These are phyloP conservation scores for Alternaria metachromatica DNA, from an alignment of 2,329 filamentous ascomycete genomes.

Conservation along the genomic window DNA sequence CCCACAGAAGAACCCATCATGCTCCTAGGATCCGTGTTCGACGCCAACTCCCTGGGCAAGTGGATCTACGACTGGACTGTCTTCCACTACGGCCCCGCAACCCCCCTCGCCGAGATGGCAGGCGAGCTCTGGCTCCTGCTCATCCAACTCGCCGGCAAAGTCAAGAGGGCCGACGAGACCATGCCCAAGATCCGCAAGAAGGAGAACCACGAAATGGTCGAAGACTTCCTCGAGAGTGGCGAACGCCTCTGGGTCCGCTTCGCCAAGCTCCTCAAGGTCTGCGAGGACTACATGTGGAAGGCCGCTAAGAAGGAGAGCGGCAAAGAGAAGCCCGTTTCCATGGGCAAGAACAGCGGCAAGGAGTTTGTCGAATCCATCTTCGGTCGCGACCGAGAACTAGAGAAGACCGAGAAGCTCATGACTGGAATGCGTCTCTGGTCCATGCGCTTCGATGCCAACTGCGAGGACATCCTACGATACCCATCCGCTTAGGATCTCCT, in stretches of 20 bases:
- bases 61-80: constrained; percentile 99
- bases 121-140: constrained; percentile 95
- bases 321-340: constrained; percentile 66
- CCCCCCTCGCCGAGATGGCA: constrained; percentile 86
- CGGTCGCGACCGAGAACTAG: constrained; percentile 85
- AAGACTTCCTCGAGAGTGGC: constrained; percentile 89
- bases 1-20: constrained; percentile 92
- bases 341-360: constrained; percentile 89
- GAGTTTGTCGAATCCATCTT: constrained; percentile 98
- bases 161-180: constrained; percentile 86
- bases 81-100: constrained; percentile 80
- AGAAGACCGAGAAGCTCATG: constrained; percentile 93
- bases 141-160: constrained; percentile 91
- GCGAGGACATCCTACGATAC: constrained; percentile 79
- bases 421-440: constrained; percentile 86
- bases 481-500: constrained; percentile 48
- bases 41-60: constrained; percentile 95
- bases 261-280: constrained; percentile 84
- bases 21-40: constrained; percentile 92
- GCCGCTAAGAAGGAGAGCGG: constrained; percentile 73
- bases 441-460: constrained; percentile 94
- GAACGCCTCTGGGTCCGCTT: constrained; percentile 87
- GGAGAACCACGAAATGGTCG: constrained; percentile 80
- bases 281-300: constrained; percentile 94
- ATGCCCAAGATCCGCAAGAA: constrained; percentile 73